Percentiles rank a stretch among this genome's conserved stretches.
Evolutionary conservation across 1,139 yeast genomes (phyloP).

Genomic region (Geotrichum siamense): DNA sequence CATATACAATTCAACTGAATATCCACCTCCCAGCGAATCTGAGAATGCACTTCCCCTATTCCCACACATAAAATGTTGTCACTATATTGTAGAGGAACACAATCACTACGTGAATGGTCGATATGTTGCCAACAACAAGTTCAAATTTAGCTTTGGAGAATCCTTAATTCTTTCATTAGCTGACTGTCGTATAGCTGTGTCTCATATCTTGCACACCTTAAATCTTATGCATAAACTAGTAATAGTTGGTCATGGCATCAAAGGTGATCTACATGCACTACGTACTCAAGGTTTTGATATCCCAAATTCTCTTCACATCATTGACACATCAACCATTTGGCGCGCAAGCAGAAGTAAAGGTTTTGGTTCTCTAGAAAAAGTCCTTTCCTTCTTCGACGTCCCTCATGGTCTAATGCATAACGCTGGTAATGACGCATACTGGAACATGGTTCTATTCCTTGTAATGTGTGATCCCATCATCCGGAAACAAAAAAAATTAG

Average conservation of each 20-base stretch:
- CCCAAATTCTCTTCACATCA: conserved; percentile 33
- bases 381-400: conserved; percentile 46
- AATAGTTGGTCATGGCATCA: conserved; percentile 64
- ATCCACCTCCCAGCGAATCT: background rate
- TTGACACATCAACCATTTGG: conserved; percentile 54
- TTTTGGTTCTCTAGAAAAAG: conserved; percentile 45
- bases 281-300: conserved; percentile 42
- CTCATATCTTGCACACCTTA: conserved; percentile 14
- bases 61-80: conserved; percentile 31
- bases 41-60: too few species aligned
- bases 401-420: conserved; percentile 65
- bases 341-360: conserved; percentile 30
- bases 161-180: conserved; percentile 19
- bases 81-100: conserved; percentile 51
- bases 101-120: conserved; percentile 44
- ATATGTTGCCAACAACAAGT: conserved; percentile 57
- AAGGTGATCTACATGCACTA: conserved; percentile 55
- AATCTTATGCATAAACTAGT: conserved; percentile 29
- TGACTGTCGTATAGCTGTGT: conserved; percentile 20
- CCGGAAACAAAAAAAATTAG: conserved; percentile 34
- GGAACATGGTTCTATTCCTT: conserved; percentile 50
- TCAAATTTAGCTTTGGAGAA: conserved; percentile 48
- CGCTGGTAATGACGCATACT: conserved; percentile 80
- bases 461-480: conserved; percentile 49
- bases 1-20: conserved; percentile 51